Base-by-base conservation (phyloP, 2,329 filamentous ascomycete species). In the Neonectria magnoliae region DNA sequence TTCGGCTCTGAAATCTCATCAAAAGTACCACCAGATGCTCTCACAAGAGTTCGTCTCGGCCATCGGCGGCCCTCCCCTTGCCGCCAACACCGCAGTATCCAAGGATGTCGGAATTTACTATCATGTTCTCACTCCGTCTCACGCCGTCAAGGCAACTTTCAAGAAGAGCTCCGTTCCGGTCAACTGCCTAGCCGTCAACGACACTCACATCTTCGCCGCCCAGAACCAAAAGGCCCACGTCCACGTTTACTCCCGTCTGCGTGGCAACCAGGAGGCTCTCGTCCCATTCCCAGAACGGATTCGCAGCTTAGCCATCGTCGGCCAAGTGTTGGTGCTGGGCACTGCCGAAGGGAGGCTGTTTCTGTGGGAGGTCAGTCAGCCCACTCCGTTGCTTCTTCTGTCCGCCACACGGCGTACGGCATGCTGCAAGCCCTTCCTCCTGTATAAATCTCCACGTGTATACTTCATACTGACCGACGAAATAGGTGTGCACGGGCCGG, bases 181-280 rank as follows among this genome's bases (percentile, higher is more conserved):
- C 62, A 93, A 95, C 78, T 91, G 93, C 72, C 82, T 99, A 60
- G 94, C 93, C 31, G 86, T 94, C 71, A 97, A 87, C 79, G 84
- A 88, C 48, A 90, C 90, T 20, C 96, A 99, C 77, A 85, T 98
- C 51, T 99, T 97, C 77, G 91, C 94, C 4, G 95, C 93, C 4
- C 96, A 99, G 78, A 87, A 91, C 54, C 94, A 94, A 69, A 98
- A 97, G 79, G 93, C 94, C 0, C 92, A 97, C 45, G 87, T 99
- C 1, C 93, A 98, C 80, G 93, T 99, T 60, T 99, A 98, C 80
- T 94, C 88, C 62, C 87, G 94, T 60, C 85, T 90, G 63, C 92
- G 92, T 68, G 92, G 92, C 29, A 96, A 92, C 72, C 94, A 98
- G 76, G 95, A 98, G 80, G 92, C 93, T 7, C 87, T 93, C 18